Conservation (phyloP, 2,329 filamentous ascomycete species). For the Diaporthe destruens region DNA sequence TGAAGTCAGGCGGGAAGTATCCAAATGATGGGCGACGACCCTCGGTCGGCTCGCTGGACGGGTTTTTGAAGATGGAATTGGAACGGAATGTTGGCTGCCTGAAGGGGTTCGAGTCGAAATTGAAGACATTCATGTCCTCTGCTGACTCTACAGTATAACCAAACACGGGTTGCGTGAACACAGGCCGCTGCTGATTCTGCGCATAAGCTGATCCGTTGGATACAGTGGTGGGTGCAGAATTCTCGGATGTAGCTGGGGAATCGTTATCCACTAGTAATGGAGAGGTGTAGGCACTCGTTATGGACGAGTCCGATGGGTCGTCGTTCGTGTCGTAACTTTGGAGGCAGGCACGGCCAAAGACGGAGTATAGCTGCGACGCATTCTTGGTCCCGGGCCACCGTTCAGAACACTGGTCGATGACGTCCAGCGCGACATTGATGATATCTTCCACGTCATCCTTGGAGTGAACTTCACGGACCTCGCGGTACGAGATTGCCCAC, state of each 20-base stretch:
- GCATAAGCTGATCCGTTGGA: constrained; percentile 45
- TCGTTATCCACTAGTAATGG: constrained; percentile 62
- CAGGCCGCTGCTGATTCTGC: constrained; percentile 51
- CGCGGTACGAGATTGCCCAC: constrained; percentile 90
- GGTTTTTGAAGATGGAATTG: constrained; percentile 75
- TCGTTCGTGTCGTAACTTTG: constrained; percentile 82
- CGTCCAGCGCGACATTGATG: constrained; percentile 80
- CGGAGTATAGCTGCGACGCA: constrained; percentile 87
- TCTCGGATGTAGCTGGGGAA: constrained; percentile 59
- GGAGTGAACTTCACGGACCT: constrained; percentile 79
- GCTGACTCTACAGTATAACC: constrained; percentile 69
- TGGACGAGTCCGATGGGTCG: constrained; percentile 52
- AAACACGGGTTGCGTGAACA: constrained; percentile 67
- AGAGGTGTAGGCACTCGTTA: constrained; percentile 56
- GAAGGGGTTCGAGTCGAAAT: constrained; percentile 57
- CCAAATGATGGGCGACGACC: constrained; percentile 61
- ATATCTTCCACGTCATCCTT: constrained; percentile 82
- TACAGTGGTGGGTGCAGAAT: constrained; percentile 52
- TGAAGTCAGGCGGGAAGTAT: constrained; percentile 72
- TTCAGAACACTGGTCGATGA: constrained; percentile 83
- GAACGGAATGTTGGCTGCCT: constrained; percentile 71
- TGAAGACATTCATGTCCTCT: constrained; percentile 64
- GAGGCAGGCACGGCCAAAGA: constrained; percentile 86
- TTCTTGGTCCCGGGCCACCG: constrained; percentile 92
- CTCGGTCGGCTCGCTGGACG: constrained; percentile 66